Base-by-base conservation (phyloP, 768 basidiomycete genomes). In the Rhodosporidiobolus sp. region DNA sequence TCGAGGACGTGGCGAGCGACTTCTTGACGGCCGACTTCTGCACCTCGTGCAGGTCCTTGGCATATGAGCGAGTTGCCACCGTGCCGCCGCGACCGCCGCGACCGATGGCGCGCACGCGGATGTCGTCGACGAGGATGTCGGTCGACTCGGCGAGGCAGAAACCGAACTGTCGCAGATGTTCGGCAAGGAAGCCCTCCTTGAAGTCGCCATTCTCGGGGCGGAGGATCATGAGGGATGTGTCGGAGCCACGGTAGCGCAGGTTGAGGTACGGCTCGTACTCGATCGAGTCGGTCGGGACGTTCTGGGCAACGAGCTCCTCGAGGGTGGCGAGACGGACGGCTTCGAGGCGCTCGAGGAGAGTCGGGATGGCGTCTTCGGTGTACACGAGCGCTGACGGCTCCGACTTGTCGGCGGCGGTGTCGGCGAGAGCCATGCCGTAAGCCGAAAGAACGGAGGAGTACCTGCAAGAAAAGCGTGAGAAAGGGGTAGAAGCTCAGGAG, bases 371-470 rank as follows among this genome's bases (percentile, higher is more conserved):
- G 63, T 85, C 84, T 1, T 84, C 80, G 0, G 87, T 87, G 80
- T 89, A 94, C 79, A 88, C 89, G 1, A 88, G 86, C 2, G 94
- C 92, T 11, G 86, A 88, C 0, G 94, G 94, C 79, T 95, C 94
- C 83, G 95, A 93, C 3, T 89, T 83, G 78, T 96, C 94, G 38
- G 65, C 64, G 16, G 58, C 56, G 4, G 63, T 83, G 78, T 96
- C 94, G 38, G 65, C 64, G 16, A 62, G 61, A 1, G 63, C 64
- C 57, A 70, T 71, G 30, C 94, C 94, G 76, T 94, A 96, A 0
- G 94, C 94, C 3, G 91, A 94, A 7, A 97, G 83, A 64, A 96
- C 90, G 12, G 92, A 94, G 63, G 91, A 94, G 80, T 94, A 92
- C 32, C 90, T 87, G 50, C 24, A n/a, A 22, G 50, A n/a, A 11